Evolutionary conservation across 2,329 filamentous ascomycete species (phyloP).

Genomic region (Botryotinia narcissicola): DNA sequence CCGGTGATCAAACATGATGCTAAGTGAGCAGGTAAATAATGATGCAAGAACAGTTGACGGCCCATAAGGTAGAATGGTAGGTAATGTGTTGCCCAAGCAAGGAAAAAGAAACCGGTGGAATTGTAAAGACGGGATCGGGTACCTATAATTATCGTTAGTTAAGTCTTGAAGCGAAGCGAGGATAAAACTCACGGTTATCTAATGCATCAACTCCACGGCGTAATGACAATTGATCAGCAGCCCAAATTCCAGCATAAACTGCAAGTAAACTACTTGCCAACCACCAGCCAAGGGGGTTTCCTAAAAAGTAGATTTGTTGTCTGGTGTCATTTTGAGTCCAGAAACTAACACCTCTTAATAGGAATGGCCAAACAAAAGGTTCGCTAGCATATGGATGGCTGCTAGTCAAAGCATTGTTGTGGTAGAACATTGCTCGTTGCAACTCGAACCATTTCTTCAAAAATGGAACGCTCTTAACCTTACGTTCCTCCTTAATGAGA

Average conservation of each 20-base stretch:
- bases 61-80: conserved; percentile 98
- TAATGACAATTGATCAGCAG: conserved; percentile 89
- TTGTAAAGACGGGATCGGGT: conserved; percentile 95
- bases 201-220: conserved; percentile 90
- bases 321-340: conserved; percentile 96
- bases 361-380: conserved; percentile 96
- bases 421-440: conserved; percentile 97
- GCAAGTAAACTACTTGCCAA: conserved; percentile 87
- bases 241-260: conserved; percentile 87
- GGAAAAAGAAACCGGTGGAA: conserved; percentile 98
- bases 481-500: conserved; percentile 69
- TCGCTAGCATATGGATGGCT: conserved; percentile 94
- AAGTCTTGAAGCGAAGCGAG: not conserved
- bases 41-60: conserved; percentile 94
- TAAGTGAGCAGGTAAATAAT: conserved; percentile 93
- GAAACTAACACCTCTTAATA: conserved; percentile 96
- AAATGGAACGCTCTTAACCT: conserved; percentile 84
- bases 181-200: conserved; percentile 75
- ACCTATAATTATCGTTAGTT: conserved; percentile 51
- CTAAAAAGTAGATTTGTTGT: conserved; percentile 97
- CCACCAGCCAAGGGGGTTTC: conserved; percentile 98
- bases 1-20: conserved; percentile 88
- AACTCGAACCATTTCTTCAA: conserved; percentile 93
- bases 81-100: conserved; percentile 96
- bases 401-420: conserved; percentile 97